Base-by-base conservation (phyloP, 1,284 basidiomycete genomes). In the Boletellus deceptivus region DNA sequence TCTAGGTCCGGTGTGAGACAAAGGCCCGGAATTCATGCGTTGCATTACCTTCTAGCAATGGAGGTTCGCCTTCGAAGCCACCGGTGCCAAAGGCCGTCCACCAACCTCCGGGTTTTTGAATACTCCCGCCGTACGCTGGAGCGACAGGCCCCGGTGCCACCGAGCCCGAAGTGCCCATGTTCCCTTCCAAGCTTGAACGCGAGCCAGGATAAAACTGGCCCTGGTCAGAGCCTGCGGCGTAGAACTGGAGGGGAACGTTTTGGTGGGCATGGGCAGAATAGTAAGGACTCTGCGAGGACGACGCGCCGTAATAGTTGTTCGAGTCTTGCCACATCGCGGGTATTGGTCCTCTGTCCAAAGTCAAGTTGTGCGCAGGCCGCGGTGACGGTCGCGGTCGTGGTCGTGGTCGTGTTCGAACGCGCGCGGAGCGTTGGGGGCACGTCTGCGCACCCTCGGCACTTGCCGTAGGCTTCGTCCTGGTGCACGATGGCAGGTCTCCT, bases 71-170 rank as follows among this genome's bases (percentile, higher is more conserved):
- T 68, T 96, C 93, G 49, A 96, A 84, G n/a, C 91, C 93, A 52
- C 93, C 93, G 0, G 93, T 94, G 29, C 93, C 93, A 74, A 97
- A 97, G 37, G 93, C 93, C 41, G 91, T 92, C 87, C 90, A 94
- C 93, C 93, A 97, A 20, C 82, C 80, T 6, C 86, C 88, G 22
- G 74, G 62, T 33, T 67, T 75, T 14, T 79, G 70, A 42, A 93
- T 91, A 64, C 78, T 84, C 18, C 89, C 88, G 2, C 83, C 82
- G 62, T 82, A 91, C 0, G 72, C 70, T 39, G 78, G 69, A 10
- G 73, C 63, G 16, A 69, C 69, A 22, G 72, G 68, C 36, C 70
- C 72, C 35, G 76, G 72, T 6, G 72, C 61, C 46, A 86, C 82
- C 24, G 75, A 71, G 13, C 81, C 83, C 54, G 83, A 81, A 3